phyloP scores from a whole-genome alignment of 2,329 filamentous ascomycete genomes.

The Diaporthe longicolla region DNA sequence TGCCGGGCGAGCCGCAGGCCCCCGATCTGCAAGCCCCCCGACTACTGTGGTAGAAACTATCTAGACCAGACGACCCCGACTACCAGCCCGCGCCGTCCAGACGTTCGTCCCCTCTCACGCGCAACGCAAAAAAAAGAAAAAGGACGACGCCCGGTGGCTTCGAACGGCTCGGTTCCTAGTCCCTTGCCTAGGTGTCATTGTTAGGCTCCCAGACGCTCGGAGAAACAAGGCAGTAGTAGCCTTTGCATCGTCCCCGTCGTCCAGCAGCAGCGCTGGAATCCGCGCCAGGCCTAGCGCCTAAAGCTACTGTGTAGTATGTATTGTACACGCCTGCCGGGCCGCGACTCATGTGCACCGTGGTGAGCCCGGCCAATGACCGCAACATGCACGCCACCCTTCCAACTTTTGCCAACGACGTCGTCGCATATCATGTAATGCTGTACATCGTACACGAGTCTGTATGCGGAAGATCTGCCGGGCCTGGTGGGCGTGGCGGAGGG shows the following conservation, averaged over 20 bases:
- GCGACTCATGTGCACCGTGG: constrained; percentile 6
- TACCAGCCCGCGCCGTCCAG: constrained; percentile 5
- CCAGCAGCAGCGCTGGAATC: constrained; percentile 17
- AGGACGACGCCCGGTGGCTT: background rate
- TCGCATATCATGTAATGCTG: background rate
- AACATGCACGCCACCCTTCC: background rate
- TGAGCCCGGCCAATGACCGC: background rate
- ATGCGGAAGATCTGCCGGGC: background rate
- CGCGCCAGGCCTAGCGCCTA: constrained; percentile 24
- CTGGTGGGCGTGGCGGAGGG: background rate
- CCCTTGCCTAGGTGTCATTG: background rate
- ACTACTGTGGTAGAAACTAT: constrained; percentile 5
- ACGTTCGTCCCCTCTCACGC: background rate
- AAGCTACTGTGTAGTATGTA: constrained; percentile 18
- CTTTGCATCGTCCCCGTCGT: background rate
- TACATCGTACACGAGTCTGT: background rate
- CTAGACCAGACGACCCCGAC: background rate
- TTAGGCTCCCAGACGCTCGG: constrained; percentile 3
- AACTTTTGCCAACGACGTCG: background rate
- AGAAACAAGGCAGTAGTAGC: background rate
- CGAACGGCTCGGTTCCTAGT: background rate
- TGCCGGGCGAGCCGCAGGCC: constrained; percentile 23
- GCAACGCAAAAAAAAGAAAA: background rate
- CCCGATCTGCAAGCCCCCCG: constrained; percentile 9
- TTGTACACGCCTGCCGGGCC: background rate